Percentiles rank a stretch among this genome's conserved stretches.
phyloP scores from a whole-genome alignment of 306 rosid species.

The Senna tora region DNA sequence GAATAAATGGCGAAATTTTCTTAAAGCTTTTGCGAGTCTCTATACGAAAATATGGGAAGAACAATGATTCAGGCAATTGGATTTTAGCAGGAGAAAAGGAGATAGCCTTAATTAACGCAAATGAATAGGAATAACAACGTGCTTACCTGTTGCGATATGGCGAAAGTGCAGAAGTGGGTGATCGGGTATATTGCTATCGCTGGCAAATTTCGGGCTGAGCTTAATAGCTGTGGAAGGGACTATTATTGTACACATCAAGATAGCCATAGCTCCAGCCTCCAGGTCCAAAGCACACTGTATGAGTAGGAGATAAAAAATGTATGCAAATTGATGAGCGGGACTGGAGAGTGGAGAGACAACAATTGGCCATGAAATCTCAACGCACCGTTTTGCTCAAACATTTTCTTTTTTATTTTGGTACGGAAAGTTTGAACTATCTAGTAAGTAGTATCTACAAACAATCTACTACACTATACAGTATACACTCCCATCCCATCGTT shows the following conservation, averaged over 20 bases:
- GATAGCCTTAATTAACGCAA: constrained; percentile 5
- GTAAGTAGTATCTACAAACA: no score
- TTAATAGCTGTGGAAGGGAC: constrained; percentile 44
- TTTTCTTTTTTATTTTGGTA: no score
- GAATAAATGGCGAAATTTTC: constrained; percentile 38
- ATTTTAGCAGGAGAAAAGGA: neutral
- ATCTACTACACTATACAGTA: no score
- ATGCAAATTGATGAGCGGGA: neutral
- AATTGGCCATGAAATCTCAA: no score
- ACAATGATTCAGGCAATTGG: constrained; percentile 13
- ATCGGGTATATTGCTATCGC: constrained; percentile 36
- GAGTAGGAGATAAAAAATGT: neutral
- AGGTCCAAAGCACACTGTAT: neutral
- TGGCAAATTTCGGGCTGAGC: constrained; percentile 47
- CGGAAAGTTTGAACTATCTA: no score
- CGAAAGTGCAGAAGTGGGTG: constrained; percentile 27
- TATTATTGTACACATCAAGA: constrained; percentile 42
- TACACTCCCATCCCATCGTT: no score
- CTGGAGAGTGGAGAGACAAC: no score
- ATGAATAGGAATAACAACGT: constrained; percentile 17
- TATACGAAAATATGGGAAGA: constrained; percentile 40
- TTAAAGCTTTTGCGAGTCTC: constrained; percentile 29
- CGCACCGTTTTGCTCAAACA: neutral
- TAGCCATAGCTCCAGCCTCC: constrained; percentile 50
- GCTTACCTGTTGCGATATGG: constrained; percentile 51